Evolutionary conservation across 2,329 filamentous ascomycete genomes (phyloP).

Genomic region (Ceratocystis lukuohia): DNA sequence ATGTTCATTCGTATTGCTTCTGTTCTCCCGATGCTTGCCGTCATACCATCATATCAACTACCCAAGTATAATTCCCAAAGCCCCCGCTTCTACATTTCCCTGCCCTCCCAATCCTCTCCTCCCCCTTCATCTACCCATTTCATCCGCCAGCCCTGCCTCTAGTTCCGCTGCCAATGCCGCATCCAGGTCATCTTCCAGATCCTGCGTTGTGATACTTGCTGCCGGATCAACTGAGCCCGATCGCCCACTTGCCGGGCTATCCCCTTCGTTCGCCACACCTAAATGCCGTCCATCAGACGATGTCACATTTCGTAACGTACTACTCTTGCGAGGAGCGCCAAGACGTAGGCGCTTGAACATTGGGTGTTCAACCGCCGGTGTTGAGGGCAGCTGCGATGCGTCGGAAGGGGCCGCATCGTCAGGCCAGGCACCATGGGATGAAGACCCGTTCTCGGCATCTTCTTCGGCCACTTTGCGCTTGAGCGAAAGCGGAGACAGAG

Average conservation of each 20-base stretch:
- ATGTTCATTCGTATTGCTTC: background rate
- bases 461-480: slow-evolving; percentile 22
- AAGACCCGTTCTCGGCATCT: slow-evolving; percentile 20
- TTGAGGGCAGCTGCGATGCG: slow-evolving; percentile 28
- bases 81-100: background rate
- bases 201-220: slow-evolving; percentile 23
- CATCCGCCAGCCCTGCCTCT: slow-evolving; percentile 28
- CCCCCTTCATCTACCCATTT: background rate
- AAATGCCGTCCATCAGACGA: slow-evolving; percentile 33
- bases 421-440: background rate
- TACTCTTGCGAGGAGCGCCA: slow-evolving; percentile 26
- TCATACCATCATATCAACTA: background rate
- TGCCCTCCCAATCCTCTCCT: background rate
- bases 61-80: background rate
- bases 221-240: slow-evolving; percentile 31
- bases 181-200: slow-evolving; percentile 41
- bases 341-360: slow-evolving; percentile 17
- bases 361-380: slow-evolving; percentile 12
- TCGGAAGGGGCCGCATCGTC: slow-evolving; percentile 20
- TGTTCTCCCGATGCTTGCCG: background rate
- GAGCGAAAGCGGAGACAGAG: background rate
- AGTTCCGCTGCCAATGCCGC: slow-evolving; percentile 50
- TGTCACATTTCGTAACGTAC: slow-evolving; percentile 28
- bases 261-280: slow-evolving; percentile 28
- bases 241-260: slow-evolving; percentile 31